These are phyloP conservation scores for Breviolum minutum DNA, from an alignment of 73 alveolate genomes.

Conservation along the genomic window DNA sequence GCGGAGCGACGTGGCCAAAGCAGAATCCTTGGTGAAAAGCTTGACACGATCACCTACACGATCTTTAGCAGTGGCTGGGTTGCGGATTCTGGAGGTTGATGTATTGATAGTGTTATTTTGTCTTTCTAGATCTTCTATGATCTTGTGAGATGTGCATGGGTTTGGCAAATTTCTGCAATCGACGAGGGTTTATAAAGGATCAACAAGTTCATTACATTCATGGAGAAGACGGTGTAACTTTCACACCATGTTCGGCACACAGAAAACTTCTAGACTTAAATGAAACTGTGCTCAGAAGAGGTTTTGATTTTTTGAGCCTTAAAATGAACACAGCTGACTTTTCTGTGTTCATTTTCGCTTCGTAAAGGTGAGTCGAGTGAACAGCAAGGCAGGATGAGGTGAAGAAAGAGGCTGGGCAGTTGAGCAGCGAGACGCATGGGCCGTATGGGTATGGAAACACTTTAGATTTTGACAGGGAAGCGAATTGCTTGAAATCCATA, in stretches of 20 bases:
- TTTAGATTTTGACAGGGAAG: too few species aligned
- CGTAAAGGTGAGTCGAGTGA: conserved; percentile 31
- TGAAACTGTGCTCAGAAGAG: too few species aligned
- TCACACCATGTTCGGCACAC: too few species aligned
- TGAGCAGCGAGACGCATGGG: background rate
- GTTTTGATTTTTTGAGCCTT: too few species aligned
- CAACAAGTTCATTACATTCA: too few species aligned
- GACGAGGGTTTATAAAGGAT: too few species aligned
- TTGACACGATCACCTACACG: conserved; percentile 61
- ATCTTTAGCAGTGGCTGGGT: conserved; percentile 17
- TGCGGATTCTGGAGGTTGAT: background rate
- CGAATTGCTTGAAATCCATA: too few species aligned
- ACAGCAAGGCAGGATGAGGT: conserved; percentile 52
- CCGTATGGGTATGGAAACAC: too few species aligned
- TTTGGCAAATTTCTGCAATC: too few species aligned
- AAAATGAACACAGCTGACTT: background rate
- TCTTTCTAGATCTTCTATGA: background rate
- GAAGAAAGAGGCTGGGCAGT: background rate
- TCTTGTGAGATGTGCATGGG: too few species aligned
- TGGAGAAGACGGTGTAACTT: too few species aligned
- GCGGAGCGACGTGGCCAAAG: conserved; percentile 53
- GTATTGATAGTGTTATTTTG: background rate
- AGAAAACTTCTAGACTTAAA: background rate
- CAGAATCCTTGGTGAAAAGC: conserved; percentile 56
- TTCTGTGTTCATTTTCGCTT: background rate